Evolutionary conservation across 1,284 basidiomycete species (phyloP), one percentile per base, ranked within the genome.

Genomic region (Rhodotorula sp.): DNA sequence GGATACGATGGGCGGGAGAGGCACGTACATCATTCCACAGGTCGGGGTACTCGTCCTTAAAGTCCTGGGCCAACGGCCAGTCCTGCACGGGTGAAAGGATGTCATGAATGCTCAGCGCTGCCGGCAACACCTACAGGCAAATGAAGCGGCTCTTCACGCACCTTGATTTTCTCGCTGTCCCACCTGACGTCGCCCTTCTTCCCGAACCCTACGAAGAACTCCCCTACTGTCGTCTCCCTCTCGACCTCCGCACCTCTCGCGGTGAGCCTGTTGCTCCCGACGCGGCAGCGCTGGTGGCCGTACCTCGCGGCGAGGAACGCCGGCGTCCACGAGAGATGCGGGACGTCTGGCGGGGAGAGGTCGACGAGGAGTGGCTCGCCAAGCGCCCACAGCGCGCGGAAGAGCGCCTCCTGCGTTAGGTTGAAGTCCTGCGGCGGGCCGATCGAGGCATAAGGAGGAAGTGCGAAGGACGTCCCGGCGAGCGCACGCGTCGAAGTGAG

Each of bases 21-120:
- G 17, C 19, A 41, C 73, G 25, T 37, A 74, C 75, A 79, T 97
- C 95, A 32, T 90, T 86, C 79, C 89, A 97, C n/a, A 97, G 83
- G 72, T 90, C 88, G 0, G 94, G 94, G 78, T 94, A 94, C 9
- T 87, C 87, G 3, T 85, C 84, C 78, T 89, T 89, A 82, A 97
- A 96, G 73, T 95, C 92, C 5, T 88, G 86, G 4, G 89, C 89
- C 0, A 90, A 86, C 3, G 95, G 95, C 94, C 94, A 97, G 81
- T 98, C 95, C 89, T 93, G 78, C 22, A 15, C 67, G 19, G 4
- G 54, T 7, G 25, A 22, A n/a, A n/a, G n/a, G n/a, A n/a, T n/a
- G n/a, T n/a, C 41, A 22, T 27, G 34, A 37, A 27, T 22, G 8
- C 25, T 19, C 15, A 55, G 34, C 32, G 50, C 17, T 46, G 32